Base-by-base conservation (phyloP, 2,329 filamentous ascomycete genomes). In the Alternaria viburni region DNA sequence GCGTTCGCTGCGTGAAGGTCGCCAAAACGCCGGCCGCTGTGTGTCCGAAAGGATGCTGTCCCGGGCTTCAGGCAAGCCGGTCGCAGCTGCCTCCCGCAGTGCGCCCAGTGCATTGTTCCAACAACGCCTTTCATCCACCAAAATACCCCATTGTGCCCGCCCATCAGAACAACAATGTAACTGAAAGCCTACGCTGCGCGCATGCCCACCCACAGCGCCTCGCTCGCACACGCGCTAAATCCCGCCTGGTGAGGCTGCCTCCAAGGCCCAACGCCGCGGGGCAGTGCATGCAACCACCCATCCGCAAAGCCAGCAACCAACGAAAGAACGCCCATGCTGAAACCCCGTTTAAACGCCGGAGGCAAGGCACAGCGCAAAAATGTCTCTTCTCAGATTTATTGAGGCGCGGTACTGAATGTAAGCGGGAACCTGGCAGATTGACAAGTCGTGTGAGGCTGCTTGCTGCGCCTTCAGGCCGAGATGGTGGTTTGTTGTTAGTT, bases 201-300 rank as follows among this genome's bases (percentile, higher is more conserved):
- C 49, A 21, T 47, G 23, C 44, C 44, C 23, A 21, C 4, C 26
- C n/a, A 26, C 41, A 32, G 49, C 57, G 50, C 49, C 59, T 61
- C 54, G 26, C 46, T 44, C 36, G 59, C n/a, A 44, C 36, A 41
- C 50, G 26, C 32, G 17, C 49, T 21, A 25, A 12, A 41, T 17
- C 9, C 43, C n/a, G 32, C 36, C 52, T 17, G 25, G 47, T 47
- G 28, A 58, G 54, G 59, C 59, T 58, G 57, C n/a, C 36, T n/a
- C 10, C 62, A 57, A 55, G 58, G 32, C 59, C 36, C 30, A 61
- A 57, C 45, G 54, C 36, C 30, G 45, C 23, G 59, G 36, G 59
- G 59, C 59, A 58, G 59, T 62, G 59, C 59, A 62, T 49, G 21
- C 50, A 44, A 17, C 36, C n/a, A 32, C 44, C 49, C 32, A n/a